Evolutionary conservation across 768 basidiomycete genomes (phyloP).

Genomic region (Mycena floridula): DNA sequence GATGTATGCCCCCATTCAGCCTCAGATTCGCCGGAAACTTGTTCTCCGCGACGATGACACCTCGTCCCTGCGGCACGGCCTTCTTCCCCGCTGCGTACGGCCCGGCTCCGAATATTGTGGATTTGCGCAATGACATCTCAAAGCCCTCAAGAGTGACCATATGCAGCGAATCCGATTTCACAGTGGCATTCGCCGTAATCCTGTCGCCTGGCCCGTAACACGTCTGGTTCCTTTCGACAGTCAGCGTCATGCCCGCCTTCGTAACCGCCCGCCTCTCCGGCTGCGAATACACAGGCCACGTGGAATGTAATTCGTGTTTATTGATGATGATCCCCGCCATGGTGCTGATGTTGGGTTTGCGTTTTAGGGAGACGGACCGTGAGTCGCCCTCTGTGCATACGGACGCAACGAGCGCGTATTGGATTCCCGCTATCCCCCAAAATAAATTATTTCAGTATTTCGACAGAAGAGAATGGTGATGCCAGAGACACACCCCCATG

Average conservation of each 20-base stretch:
- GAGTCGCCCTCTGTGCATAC: slow-evolving; percentile 85
- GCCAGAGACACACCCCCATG: too few species aligned
- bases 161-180: slow-evolving; percentile 53
- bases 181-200: slow-evolving; percentile 69
- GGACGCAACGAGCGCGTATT: slow-evolving; percentile 86
- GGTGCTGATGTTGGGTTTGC: slow-evolving; percentile 64
- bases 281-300: too few species aligned
- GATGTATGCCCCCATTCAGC: slow-evolving; percentile 64
- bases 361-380: slow-evolving; percentile 81
- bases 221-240: too few species aligned
- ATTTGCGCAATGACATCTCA: slow-evolving; percentile 75
- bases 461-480: too few species aligned
- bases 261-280: slow-evolving; percentile 62
- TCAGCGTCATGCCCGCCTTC: slow-evolving; percentile 68
- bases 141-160: slow-evolving; percentile 77
- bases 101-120: slow-evolving; percentile 66
- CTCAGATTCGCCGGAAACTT: slow-evolving; percentile 69
- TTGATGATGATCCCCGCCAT: slow-evolving; percentile 75
- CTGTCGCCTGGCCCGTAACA: too few species aligned
- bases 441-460: too few species aligned
- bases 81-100: slow-evolving; percentile 50
- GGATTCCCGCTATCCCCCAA: slow-evolving; percentile 84
- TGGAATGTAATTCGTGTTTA: slow-evolving; percentile 90
- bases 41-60: slow-evolving; percentile 58
- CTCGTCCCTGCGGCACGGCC: slow-evolving; percentile 49